Evolutionary conservation across 148 eudicot genomes (phyloP), one percentile per base, ranked within the genome.

Genomic region (Dysphania ambrosioides): DNA sequence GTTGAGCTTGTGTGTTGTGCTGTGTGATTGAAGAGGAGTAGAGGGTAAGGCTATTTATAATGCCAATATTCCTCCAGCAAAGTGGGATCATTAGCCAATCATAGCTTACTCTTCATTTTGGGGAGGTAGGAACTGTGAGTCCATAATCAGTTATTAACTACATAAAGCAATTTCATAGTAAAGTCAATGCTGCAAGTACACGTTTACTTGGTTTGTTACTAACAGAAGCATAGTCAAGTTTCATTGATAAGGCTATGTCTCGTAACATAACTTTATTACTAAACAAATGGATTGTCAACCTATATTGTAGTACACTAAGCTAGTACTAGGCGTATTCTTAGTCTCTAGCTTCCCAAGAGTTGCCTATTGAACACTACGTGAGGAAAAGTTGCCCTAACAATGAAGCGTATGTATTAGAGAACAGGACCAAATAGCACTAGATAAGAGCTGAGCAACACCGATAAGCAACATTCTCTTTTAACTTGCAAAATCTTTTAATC

Each of bases 21-120:
- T 72, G 67, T 78, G 77, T 74, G 60, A 12, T 70, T 36, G 30
- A 35, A 65, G n/a, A 40, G 29, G 32, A 24, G 58, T 49, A 56
- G 21, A 30, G 47, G 65, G 19, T 53, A 35, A 66, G 57, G 72
- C 44, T 83, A 79, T 83, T 79, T 83, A 83, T 83, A 83, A 62
- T 68, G 79, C 68, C 18, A 66, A 64, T 38, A 12, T 62, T 74
- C 2, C 70, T 80, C 83, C 81, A 63, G 65, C 70, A 3, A 65
- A 74, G 44, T 79, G 70, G 75, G 72, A 75, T 65, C 13, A 75
- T 62, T 21, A 65, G 72, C 26, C 31, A 64, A 63, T 61, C 40
- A 66, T 34, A 55, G 38, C 32, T 49, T 42, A 0, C 9, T 42
- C 13, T 42, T 2, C 13, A 9, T 62, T 68, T 72, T 74, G 74